Conservation (phyloP, 495 filamentous ascomycete genomes). For the Cercophora newfieldiana region DNA sequence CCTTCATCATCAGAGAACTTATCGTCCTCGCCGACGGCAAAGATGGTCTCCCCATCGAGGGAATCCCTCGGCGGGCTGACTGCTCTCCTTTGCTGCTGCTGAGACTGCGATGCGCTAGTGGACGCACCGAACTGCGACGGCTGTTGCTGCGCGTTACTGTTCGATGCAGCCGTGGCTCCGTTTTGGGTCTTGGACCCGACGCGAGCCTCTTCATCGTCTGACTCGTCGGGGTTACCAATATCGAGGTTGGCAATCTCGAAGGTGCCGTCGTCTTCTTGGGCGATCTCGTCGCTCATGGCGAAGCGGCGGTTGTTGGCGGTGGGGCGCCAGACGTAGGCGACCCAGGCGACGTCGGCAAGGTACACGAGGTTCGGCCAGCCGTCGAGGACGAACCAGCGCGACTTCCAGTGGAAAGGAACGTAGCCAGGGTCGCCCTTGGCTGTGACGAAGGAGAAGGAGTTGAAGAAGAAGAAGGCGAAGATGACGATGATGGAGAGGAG, state of each 20-base stretch:
- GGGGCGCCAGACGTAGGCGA: conserved; percentile 97
- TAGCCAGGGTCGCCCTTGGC: conserved; percentile 73
- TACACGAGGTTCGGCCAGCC: conserved; percentile 98
- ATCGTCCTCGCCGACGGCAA: conserved; percentile 88
- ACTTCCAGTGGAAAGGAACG: conserved; percentile 94
- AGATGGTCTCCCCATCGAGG: conserved; percentile 90
- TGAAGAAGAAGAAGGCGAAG: conserved; percentile 94
- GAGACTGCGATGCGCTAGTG: conserved; percentile 18
- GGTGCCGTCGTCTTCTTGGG: conserved; percentile 93
- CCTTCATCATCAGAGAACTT: conserved; percentile 58
- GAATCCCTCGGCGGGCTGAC: conserved; percentile 59
- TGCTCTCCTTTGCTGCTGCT: conserved; percentile 28
- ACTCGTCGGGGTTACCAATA: conserved; percentile 70
- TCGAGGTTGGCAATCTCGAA: conserved; percentile 85
- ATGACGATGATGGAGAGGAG: conserved; percentile 89
- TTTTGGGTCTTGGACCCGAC: conserved; percentile 37
- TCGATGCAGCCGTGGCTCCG: conserved; percentile 20
- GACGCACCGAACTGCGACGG: conserved; percentile 1
- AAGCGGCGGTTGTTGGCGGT: conserved; percentile 97
- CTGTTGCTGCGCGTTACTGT: background rate
- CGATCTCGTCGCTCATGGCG: conserved; percentile 98
- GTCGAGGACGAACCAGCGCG: conserved; percentile 94
- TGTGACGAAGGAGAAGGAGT: conserved; percentile 90
- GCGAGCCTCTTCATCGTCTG: conserved; percentile 62
- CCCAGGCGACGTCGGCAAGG: conserved; percentile 82